Evolutionary conservation across 371 early-diverging fungal species (phyloP).

Genomic region (Mortierella sp.): DNA sequence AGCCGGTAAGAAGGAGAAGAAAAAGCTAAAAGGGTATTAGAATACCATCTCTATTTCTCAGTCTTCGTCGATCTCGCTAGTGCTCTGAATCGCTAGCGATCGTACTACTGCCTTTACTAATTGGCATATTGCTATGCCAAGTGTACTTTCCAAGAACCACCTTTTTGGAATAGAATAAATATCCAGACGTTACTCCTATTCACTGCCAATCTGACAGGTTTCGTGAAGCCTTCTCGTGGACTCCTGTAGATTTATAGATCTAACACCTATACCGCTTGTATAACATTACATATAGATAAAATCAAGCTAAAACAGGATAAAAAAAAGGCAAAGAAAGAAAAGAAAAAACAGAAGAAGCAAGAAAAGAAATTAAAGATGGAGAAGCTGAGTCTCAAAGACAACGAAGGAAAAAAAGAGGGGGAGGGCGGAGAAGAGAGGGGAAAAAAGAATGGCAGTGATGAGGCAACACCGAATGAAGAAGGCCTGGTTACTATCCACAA

Average conservation of each 20-base stretch:
- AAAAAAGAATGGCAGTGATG: background rate
- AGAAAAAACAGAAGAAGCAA: slow-evolving; percentile 47
- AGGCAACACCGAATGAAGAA: slow-evolving; percentile 9
- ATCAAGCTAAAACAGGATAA: slow-evolving; percentile 44
- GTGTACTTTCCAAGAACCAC: background rate
- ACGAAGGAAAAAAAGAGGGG: slow-evolving; percentile 12
- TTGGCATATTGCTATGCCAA: background rate
- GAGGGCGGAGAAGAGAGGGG: background rate
- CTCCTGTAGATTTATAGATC: background rate
- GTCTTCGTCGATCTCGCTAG: background rate
- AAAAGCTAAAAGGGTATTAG: background rate
- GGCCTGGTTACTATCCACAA: slow-evolving; percentile 44
- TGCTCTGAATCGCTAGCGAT: background rate
- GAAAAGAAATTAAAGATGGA: slow-evolving; percentile 43
- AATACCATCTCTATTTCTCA: background rate
- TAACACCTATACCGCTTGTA: background rate
- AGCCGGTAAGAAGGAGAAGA: slow-evolving; percentile 47
- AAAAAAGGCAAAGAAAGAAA: slow-evolving; percentile 49
- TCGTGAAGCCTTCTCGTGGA: background rate
- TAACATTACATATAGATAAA: slow-evolving; percentile 25
- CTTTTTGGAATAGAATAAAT: background rate
- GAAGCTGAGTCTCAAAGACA: slow-evolving; percentile 18
- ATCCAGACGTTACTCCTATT: background rate
- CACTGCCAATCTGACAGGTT: background rate
- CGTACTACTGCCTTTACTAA: background rate